Evolutionary conservation across 208 protist species (phyloP).

Genomic region (Crithidia fasciculata): DNA sequence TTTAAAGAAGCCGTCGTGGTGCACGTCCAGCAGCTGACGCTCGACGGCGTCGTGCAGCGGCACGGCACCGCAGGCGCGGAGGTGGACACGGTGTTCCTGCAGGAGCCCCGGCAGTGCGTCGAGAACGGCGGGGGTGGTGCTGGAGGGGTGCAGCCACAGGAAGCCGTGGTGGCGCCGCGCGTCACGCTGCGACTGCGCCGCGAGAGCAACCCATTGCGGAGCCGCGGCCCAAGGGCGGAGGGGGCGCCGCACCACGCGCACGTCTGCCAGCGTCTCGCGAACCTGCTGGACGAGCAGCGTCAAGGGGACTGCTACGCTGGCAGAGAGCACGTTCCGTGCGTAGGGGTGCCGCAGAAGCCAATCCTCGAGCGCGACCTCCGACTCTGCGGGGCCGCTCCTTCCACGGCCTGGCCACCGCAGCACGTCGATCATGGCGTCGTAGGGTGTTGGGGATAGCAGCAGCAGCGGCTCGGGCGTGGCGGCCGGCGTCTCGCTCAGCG

Average conservation of each 20-base stretch:
- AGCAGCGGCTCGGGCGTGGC: conserved; percentile 22
- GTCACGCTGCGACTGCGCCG: conserved; percentile 26
- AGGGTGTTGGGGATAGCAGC: conserved; percentile 20
- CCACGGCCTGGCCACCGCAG: conserved; percentile 27
- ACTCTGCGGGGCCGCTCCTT: conserved; percentile 9
- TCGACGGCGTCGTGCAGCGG: conserved; percentile 46
- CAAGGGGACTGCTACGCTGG: conserved; percentile 15
- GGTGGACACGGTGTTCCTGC: conserved; percentile 43
- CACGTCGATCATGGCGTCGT: conserved; percentile 29
- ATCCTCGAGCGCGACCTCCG: conserved; percentile 30
- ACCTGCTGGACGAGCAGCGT: conserved; percentile 22
- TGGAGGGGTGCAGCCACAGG: conserved; percentile 82
- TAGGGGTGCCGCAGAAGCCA: conserved; percentile 27
- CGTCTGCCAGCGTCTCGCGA: conserved; percentile 15
- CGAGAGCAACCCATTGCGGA: conserved; percentile 23
- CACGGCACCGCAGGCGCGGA: conserved; percentile 58
- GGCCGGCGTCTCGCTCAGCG: neutral
- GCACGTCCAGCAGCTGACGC: conserved; percentile 60
- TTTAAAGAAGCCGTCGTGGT: conserved; percentile 62
- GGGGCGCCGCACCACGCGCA: neutral
- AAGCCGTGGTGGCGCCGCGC: conserved; percentile 72
- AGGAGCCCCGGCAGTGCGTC: conserved; percentile 52
- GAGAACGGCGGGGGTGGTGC: conserved; percentile 43
- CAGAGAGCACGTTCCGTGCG: conserved; percentile 12
- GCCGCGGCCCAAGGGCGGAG: neutral